A percentile compares a stretch with the other conserved stretches of the same genome.
Evolutionary conservation across 108 stramenopile genomes (phyloP).

Genomic region (Cylindrotheca fusiformis): DNA sequence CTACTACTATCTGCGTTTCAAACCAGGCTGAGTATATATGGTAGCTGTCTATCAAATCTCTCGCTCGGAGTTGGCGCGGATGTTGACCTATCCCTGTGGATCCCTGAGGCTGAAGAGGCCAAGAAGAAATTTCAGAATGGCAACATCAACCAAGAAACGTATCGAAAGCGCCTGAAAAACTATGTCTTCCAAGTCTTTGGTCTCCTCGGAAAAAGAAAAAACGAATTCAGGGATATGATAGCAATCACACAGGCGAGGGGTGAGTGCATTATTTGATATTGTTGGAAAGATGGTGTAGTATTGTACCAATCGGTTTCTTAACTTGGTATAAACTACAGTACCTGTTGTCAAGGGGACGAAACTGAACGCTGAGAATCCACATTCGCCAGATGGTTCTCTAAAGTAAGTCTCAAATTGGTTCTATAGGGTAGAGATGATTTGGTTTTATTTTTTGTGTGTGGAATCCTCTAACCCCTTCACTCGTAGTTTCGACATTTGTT

Average conservation of each 20-base stretch:
- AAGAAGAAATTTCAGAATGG: conserved; percentile 51
- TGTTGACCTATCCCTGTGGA: conserved; percentile 65
- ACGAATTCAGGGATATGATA: conserved; percentile 43
- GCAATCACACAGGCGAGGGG: conserved; percentile 62
- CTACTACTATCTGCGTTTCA: no score
- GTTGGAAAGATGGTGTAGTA: no score
- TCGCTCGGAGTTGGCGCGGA: conserved; percentile 66
- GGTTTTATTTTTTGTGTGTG: not conserved
- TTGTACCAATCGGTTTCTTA: no score
- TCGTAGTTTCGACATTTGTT: conserved; percentile 83
- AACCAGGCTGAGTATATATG: conserved; percentile 68
- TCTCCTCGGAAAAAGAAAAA: conserved; percentile 13
- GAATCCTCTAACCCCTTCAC: not conserved
- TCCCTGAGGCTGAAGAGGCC: conserved; percentile 38
- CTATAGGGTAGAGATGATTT: not conserved
- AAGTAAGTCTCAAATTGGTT: conserved; percentile 29
- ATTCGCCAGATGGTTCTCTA: conserved; percentile 55
- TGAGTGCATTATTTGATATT: no score
- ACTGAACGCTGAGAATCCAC: conserved; percentile 56
- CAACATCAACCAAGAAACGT: conserved; percentile 30
- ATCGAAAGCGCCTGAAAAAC: conserved; percentile 50
- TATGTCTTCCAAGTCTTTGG: conserved; percentile 46
- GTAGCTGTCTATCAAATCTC: conserved; percentile 68
- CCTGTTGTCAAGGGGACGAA: conserved; percentile 77
- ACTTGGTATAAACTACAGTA: no score